These are phyloP conservation scores for Aspergillus panamensis DNA, from an alignment of 495 filamentous ascomycete genomes.

Conservation along the genomic window DNA sequence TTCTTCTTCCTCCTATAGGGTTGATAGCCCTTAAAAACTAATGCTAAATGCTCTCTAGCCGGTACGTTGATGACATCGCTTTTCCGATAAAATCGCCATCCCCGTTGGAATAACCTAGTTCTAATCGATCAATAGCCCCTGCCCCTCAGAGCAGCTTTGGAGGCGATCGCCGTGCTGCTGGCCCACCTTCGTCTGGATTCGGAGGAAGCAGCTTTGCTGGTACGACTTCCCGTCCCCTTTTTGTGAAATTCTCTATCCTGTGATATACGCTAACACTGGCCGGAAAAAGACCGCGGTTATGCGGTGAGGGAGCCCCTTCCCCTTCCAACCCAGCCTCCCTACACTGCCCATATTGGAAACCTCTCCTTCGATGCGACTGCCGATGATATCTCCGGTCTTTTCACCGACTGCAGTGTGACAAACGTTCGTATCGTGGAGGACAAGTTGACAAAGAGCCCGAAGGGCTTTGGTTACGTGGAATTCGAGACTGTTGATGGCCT, in stretches of 20 bases:
- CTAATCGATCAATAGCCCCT: slow-evolving; percentile 34
- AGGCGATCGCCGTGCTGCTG: slow-evolving; percentile 44
- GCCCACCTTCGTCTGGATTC: slow-evolving; percentile 40
- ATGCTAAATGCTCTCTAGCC: slow-evolving; percentile 25
- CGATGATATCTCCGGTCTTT: slow-evolving; percentile 78
- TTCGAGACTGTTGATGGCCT: slow-evolving; percentile 85
- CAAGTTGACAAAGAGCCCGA: slow-evolving; percentile 83
- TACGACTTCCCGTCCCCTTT: slow-evolving; percentile 20
- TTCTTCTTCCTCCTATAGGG: too few relatives aligned
- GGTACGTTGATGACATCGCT: slow-evolving; percentile 31
- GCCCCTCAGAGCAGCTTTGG: slow-evolving; percentile 39
- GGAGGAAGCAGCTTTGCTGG: slow-evolving; percentile 37
- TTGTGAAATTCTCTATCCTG: slow-evolving; percentile 11
- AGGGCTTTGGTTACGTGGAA: slow-evolving; percentile 97
- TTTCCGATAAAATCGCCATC: not conserved
- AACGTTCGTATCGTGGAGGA: slow-evolving; percentile 96
- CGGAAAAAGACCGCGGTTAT: slow-evolving; percentile 52
- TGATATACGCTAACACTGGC: slow-evolving; percentile 19
- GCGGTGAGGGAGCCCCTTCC: slow-evolving; percentile 75
- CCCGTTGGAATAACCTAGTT: slow-evolving; percentile 6
- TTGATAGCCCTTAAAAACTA: slow-evolving; percentile 22
- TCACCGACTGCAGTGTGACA: slow-evolving; percentile 74
- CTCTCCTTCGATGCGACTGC: slow-evolving; percentile 88
- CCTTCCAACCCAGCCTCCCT: slow-evolving; percentile 86
- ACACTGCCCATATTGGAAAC: slow-evolving; percentile 93